Percentiles rank a stretch among this genome's conserved stretches.
phyloP scores from a whole-genome alignment of 805 yeast species.

The Torulaspora microellipsoides region DNA sequence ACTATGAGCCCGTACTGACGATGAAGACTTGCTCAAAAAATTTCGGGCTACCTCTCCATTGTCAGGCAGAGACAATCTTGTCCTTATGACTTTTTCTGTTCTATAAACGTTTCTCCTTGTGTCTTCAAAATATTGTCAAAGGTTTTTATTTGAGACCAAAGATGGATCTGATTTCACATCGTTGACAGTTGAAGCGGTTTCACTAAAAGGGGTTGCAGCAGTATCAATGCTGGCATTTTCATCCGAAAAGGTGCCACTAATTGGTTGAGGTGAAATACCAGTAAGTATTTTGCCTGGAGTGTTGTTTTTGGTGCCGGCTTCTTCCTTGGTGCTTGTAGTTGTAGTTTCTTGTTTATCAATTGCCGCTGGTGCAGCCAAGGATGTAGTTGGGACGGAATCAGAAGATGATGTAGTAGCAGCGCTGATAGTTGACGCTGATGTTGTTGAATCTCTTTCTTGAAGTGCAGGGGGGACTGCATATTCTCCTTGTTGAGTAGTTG shows the following conservation, averaged over 20 bases:
- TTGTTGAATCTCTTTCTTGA: constrained; percentile 5
- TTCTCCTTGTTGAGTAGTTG: constrained; percentile 6
- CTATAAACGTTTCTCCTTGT: too few species aligned
- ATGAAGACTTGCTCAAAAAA: too few species aligned
- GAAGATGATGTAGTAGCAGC: constrained; percentile 1
- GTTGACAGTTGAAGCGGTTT: not conserved
- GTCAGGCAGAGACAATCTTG: too few species aligned
- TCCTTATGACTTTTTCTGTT: too few species aligned
- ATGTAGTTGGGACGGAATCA: constrained; percentile 2
- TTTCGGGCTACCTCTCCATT: too few species aligned
- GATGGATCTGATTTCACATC: too few species aligned
- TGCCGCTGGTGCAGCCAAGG: not conserved
- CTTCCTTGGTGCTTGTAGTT: not conserved
- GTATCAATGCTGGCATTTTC: not conserved
- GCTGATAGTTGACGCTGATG: constrained; percentile 3
- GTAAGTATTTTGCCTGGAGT: constrained; percentile 11
- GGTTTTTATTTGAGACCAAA: too few species aligned
- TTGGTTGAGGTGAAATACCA: constrained; percentile 10
- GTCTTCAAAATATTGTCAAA: too few species aligned
- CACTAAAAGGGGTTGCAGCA: not conserved
- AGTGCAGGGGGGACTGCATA: constrained; percentile 2
- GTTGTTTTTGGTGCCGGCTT: constrained; percentile 5
- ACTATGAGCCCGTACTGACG: too few species aligned
- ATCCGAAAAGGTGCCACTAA: not conserved
- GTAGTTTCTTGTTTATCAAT: not conserved